phyloP scores from a whole-genome alignment of 2,329 filamentous ascomycete species.

The Lachnellula willkommii region DNA sequence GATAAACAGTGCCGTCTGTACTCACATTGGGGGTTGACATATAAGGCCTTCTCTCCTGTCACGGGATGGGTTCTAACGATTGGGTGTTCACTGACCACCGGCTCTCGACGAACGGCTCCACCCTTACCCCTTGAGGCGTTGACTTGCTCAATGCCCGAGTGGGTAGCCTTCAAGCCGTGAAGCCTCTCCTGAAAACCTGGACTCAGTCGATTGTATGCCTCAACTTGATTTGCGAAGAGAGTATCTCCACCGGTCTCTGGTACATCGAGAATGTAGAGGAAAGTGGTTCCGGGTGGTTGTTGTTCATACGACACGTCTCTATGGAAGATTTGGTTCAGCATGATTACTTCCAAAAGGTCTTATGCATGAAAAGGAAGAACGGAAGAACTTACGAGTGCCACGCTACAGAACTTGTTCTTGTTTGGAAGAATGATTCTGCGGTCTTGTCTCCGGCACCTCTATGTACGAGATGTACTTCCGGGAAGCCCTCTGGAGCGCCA shows the following conservation, averaged over 20 bases:
- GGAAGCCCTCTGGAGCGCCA: slow-evolving; percentile 66
- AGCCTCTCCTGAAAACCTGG: slow-evolving; percentile 73
- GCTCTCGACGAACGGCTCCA: slow-evolving; percentile 69
- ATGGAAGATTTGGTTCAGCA: neutral
- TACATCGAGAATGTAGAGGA: slow-evolving; percentile 80
- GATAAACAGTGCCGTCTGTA: slow-evolving; percentile 1
- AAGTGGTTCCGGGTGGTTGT: slow-evolving; percentile 85
- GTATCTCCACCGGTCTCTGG: slow-evolving; percentile 80
- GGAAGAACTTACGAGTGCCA: slow-evolving; percentile 60
- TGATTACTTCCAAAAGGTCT: neutral
- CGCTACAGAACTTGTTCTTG: slow-evolving; percentile 72
- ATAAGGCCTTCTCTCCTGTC: slow-evolving; percentile 80
- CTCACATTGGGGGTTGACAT: slow-evolving; percentile 77
- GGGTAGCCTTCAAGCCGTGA: slow-evolving; percentile 73
- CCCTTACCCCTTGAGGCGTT: slow-evolving; percentile 61
- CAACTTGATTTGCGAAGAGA: slow-evolving; percentile 71
- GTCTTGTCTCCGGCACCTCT: slow-evolving; percentile 60
- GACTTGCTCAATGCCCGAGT: slow-evolving; percentile 79
- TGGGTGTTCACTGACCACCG: slow-evolving; percentile 69
- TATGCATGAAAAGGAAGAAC: neutral
- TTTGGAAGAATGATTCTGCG: slow-evolving; percentile 57
- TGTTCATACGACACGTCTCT: slow-evolving; percentile 76
- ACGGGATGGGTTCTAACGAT: slow-evolving; percentile 75
- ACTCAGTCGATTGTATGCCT: slow-evolving; percentile 76
- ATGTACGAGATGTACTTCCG: slow-evolving; percentile 75